Evolutionary conservation across 805 yeast genomes (phyloP), one percentile per base, ranked within the genome.

Genomic region (Nakazawaea ernobii): DNA sequence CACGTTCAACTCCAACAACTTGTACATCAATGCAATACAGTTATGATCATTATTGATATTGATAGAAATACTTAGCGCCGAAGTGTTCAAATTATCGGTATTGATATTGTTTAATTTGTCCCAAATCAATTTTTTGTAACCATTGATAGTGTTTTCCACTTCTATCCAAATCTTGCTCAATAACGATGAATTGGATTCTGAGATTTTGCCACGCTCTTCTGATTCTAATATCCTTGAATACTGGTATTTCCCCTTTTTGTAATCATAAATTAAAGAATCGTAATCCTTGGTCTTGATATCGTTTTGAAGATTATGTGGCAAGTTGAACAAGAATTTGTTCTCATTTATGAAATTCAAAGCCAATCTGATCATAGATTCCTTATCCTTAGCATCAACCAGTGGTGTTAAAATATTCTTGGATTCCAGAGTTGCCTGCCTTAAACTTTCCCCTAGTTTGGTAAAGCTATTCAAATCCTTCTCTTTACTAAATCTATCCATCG

Each of bases 1-100:
- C 2, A 76, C 73, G n/a, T 82, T 84, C 32, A 86, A 65, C 51
- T 84, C 87, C 39, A 82, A 61, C 32, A 85, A 65, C 53, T 75
- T 77, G n/a, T 74, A 69, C 24, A 84, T 74, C 10, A 72, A 57
- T 9, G 69, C 66, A 17, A 75, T 55, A 49, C 75, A 72, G 27
- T 59, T 55, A 15, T 49, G 46, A 6, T 57, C 52, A 26, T 51
- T 52, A 14, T 46, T 45, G 20, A 36, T 40, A 30, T 48, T 39
- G 9, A 38, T 28, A 6, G 48, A 39, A 8, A 43, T 36, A 20
- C 27, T 39, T 17, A 35, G 35, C 4, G 46, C 28, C 10, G 43
- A 11, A 13, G 42, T 32, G 32, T 39, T 45, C 30, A 65, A 58
- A 30, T 56, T 54, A 39, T 63, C 69, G 33, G 66, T 56, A 40